These are phyloP conservation scores for Cyclospora cayetanensis DNA, from an alignment of 169 alveolate species.

Conservation along the genomic window DNA sequence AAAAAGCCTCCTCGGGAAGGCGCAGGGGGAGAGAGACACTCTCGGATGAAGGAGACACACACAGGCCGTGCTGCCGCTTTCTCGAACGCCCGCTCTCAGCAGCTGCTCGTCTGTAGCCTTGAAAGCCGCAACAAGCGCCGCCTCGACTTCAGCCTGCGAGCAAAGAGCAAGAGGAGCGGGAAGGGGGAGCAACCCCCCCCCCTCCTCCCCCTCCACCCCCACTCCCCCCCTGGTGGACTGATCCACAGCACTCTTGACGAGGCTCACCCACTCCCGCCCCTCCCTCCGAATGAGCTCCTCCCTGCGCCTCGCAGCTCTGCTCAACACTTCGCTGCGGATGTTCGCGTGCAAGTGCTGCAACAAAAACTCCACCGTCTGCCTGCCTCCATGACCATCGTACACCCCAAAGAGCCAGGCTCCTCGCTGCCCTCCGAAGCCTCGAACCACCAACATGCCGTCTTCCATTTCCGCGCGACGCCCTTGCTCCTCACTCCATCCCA, in stretches of 20 bases:
- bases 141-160: neutral
- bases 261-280: neutral
- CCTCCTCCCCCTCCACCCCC: neutral
- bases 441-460: slow-evolving; percentile 27
- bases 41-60: slow-evolving; percentile 44
- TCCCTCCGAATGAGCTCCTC: neutral
- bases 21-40: neutral
- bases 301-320: neutral
- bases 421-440: neutral
- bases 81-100: neutral
- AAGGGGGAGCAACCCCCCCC: neutral
- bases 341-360: slow-evolving; percentile 1
- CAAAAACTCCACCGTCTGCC: slow-evolving; percentile 14
- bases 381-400: slow-evolving; percentile 71
- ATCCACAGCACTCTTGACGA: neutral
- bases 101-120: neutral
- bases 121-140: slow-evolving; percentile 17
- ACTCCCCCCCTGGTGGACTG: neutral
- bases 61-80: slow-evolving; percentile 70
- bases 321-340: neutral
- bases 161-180: slow-evolving; percentile 22
- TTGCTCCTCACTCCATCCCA: slow-evolving; percentile 72
- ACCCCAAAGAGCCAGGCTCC: slow-evolving; percentile 39
- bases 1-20: neutral
- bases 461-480: slow-evolving; percentile 68